Conservation (phyloP, 331 rosid species). For the Acacia pycnantha region DNA sequence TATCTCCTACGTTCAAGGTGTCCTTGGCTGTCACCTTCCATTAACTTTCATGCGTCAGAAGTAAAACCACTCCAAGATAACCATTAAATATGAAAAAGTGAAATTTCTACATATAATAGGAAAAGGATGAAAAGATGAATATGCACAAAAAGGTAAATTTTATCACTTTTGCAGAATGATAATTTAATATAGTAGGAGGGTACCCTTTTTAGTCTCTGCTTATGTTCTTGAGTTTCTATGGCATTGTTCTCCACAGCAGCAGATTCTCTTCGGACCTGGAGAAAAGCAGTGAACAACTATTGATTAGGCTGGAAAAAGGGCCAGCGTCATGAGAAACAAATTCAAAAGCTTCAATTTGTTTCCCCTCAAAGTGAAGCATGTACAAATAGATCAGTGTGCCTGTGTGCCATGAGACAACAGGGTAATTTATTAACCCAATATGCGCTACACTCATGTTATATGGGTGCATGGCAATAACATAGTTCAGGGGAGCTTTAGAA, state of each 20-base stretch:
- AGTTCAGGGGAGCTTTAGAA: neutral
- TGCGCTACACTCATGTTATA: neutral
- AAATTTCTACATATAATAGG: neutral
- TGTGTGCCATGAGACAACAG: neutral
- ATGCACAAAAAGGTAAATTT: neutral
- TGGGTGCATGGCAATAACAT: neutral
- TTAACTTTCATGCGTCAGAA: conserved; percentile 25
- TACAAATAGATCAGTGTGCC: neutral
- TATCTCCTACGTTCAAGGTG: conserved; percentile 62
- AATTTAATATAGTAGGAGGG: neutral
- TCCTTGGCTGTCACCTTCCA: conserved; percentile 74
- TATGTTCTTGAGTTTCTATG: conserved; percentile 22
- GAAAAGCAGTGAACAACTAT: neutral
- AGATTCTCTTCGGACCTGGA: conserved; percentile 65
- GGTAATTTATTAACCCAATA: neutral
- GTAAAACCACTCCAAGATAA: conserved; percentile 4
- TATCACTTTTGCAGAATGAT: neutral
- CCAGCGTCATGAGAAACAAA: neutral
- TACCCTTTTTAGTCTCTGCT: conserved; percentile 56
- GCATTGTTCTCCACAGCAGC: conserved; percentile 14
- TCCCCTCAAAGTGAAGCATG: neutral
- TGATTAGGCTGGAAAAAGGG: neutral
- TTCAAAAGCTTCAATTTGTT: neutral
- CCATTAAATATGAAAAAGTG: neutral
- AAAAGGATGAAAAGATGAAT: neutral